Percentiles rank a stretch among this genome's conserved stretches.
Evolutionary conservation across 2,329 filamentous ascomycete genomes (phyloP).

Genomic region (Diplodia scrobiculata): DNA sequence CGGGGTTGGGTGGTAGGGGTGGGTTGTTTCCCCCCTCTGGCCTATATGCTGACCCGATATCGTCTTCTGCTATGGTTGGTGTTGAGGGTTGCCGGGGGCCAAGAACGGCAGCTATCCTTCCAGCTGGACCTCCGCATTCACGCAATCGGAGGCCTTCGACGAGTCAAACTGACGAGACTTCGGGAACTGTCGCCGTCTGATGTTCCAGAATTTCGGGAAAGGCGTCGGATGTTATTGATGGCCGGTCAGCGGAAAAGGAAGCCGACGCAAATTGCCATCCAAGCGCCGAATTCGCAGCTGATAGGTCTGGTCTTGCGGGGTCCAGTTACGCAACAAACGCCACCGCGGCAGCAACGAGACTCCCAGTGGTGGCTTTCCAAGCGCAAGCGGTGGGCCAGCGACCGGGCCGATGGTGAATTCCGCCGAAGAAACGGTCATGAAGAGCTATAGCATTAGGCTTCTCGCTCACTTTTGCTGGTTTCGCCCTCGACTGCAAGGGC

Average conservation of each 20-base stretch:
- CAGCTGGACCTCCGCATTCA: not conserved
- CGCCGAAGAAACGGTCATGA: not conserved
- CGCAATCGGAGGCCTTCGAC: not conserved
- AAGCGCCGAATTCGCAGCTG: not conserved
- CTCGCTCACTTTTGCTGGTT: not conserved
- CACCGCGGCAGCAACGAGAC: not conserved
- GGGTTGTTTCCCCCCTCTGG: not conserved
- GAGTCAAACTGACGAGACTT: not conserved
- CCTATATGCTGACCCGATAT: not conserved
- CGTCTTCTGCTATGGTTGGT: not conserved
- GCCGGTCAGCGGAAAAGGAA: not conserved
- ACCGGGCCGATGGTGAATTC: slow-evolving; percentile 1
- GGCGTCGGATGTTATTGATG: not conserved
- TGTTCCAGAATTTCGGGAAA: not conserved
- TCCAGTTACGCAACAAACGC: slow-evolving; percentile 6
- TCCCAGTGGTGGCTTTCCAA: slow-evolving; percentile 17
- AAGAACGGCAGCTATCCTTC: not conserved
- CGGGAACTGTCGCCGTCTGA: not conserved
- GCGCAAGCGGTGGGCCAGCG: slow-evolving; percentile 5
- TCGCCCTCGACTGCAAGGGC: not conserved
- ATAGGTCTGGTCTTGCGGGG: not conserved
- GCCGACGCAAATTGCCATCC: not conserved
- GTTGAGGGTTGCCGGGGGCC: not conserved
- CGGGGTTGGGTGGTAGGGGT: not conserved
- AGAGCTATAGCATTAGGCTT: not conserved